Evolutionary conservation across 2,329 filamentous ascomycete species (phyloP).

Genomic region (Monilinia laxa): DNA sequence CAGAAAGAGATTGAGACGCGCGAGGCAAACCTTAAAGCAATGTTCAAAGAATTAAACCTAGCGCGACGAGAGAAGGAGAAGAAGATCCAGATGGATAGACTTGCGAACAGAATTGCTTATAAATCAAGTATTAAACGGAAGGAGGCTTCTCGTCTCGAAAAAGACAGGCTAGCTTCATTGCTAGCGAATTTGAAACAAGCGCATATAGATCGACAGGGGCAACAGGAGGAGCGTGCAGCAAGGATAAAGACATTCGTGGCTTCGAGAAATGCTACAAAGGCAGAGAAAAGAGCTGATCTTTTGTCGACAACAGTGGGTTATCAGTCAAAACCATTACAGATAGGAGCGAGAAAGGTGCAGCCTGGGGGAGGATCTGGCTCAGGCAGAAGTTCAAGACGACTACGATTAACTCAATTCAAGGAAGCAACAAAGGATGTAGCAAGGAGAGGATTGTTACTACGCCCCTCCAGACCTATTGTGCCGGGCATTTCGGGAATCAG

Average conservation of each 20-base stretch:
- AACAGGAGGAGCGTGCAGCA: neutral
- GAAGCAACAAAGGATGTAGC: neutral
- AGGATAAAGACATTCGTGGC: neutral
- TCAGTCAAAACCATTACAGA: neutral
- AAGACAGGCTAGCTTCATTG: neutral
- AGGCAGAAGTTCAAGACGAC: neutral
- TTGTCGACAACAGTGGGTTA: neutral
- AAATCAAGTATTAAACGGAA: neutral
- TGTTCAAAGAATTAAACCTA: neutral
- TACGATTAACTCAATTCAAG: neutral
- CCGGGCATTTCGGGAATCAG: neutral
- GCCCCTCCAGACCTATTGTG: neutral
- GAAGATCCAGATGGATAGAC: neutral
- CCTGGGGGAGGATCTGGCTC: neutral
- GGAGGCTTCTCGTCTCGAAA: neutral
- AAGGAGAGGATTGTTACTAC: neutral
- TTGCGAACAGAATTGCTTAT: neutral
- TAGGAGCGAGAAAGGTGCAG: neutral
- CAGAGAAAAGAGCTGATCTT: neutral
- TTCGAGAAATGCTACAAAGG: neutral
- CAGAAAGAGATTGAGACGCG: neutral
- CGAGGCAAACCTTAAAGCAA: neutral
- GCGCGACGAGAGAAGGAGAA: neutral
- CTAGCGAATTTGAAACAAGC: no score
- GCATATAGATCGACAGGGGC: neutral